Evolutionary conservation across 495 filamentous ascomycete species (phyloP).

Genomic region (Penicillium coffeae): DNA sequence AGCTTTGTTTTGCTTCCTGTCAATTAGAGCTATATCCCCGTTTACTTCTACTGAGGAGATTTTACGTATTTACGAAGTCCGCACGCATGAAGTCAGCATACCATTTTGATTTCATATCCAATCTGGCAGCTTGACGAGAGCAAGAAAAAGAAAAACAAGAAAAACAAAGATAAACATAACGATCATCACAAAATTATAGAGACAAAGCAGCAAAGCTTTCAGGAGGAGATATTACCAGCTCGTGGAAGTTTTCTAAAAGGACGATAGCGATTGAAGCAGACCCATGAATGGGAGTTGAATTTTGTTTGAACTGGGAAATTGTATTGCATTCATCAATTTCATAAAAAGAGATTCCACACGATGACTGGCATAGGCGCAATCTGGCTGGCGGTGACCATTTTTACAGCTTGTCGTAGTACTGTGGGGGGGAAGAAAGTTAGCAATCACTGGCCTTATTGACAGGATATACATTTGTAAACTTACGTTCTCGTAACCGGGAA

Average conservation of each 20-base stretch:
- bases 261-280: constrained; percentile 9
- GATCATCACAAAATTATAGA: constrained; percentile 24
- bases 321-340: constrained; percentile 52
- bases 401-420: constrained; percentile 99
- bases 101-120: constrained; percentile 36
- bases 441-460: constrained; percentile 48
- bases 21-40: too few relatives aligned
- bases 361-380: constrained; percentile 30
- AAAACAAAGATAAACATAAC: constrained; percentile 5
- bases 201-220: constrained; percentile 26
- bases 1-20: too few relatives aligned
- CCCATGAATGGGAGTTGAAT: constrained; percentile 17
- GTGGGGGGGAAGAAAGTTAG: constrained; percentile 10
- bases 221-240: constrained; percentile 16
- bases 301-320: constrained; percentile 41
- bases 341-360: constrained; percentile 43
- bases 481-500: constrained; percentile 90
- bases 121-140: constrained; percentile 26
- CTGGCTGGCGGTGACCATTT: constrained; percentile 36
- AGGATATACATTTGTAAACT: constrained; percentile 42
- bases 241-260: constrained; percentile 17
- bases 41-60: not conserved
- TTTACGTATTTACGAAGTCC: not conserved
- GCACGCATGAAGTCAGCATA: constrained; percentile 13
- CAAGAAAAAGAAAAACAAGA: constrained; percentile 9